Evolutionary conservation across 2,329 filamentous ascomycete genomes (phyloP), one percentile per base, ranked within the genome.

Genomic region (Leptosphaerulina australis): DNA sequence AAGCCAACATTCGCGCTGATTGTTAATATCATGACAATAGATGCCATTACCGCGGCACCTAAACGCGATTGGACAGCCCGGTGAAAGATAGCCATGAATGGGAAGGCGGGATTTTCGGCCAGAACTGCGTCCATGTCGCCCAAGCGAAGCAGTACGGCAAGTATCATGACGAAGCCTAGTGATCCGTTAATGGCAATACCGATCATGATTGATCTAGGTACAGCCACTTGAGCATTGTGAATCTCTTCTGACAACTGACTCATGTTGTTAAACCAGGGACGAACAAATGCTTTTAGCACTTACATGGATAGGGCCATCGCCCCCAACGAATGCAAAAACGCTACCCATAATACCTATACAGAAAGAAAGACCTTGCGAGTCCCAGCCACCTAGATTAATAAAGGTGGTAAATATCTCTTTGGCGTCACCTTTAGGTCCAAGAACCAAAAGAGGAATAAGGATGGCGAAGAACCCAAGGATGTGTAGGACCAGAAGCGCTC

Each of bases 391-490:
- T 24, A 62, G 43, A 43, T 81, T 79, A 18, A 69, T 55, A 49
- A 81, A 81, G 0, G 72, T 59, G 3, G 74, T 73, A 40, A 81
- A 79, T 0, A 79, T 76, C 3, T 73, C 70, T 14, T 69, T 50
- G 0, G 75, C 61, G 14, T 68, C 59, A 1, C 67, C 67, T 17
- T 71, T 68, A 0, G 76, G 73, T 0, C 75, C 74, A 44, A 78
- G 67, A 1, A 74, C 69, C 52, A 74, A 70, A 3, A 81, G 62
- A 0, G 76, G 71, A 10, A 80, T 76, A 12, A 82, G 59, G 41
- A 81, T 75, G 3, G 73, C 78, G 48, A 81, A 77, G 56, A 81
- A 78, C 1, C 79, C 79, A 5, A 77, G 55, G 20, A 81, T 67
- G 49, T 82, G 79, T 3, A 82, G 44, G 3, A 79, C 63, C 3